Percentiles rank a stretch among this genome's conserved stretches.
Conservation (phyloP, 208 protist species). For the Crithidia acanthocephali region DNA sequence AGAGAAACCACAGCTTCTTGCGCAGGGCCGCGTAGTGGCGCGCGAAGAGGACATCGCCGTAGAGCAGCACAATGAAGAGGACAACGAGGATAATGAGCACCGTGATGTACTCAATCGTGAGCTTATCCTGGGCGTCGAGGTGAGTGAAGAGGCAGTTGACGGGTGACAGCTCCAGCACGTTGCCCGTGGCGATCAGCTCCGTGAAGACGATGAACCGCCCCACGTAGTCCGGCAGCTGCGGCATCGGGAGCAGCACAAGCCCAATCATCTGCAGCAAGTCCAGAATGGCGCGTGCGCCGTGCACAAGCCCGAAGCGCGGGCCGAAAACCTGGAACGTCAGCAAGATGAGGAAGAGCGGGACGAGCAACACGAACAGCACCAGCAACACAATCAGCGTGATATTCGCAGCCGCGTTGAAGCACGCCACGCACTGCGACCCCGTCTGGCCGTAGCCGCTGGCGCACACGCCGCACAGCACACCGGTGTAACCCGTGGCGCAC, state of each 20-base stretch:
- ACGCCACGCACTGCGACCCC: constrained; percentile 34
- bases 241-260: constrained; percentile 30
- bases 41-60: constrained; percentile 30
- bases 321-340: constrained; percentile 36
- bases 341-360: constrained; percentile 21
- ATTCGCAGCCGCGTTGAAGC: constrained; percentile 36
- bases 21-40: constrained; percentile 23
- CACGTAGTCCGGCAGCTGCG: constrained; percentile 43
- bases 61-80: constrained; percentile 28
- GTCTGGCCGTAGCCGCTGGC: constrained; percentile 36
- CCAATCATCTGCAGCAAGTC: constrained; percentile 34
- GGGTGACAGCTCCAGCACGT: constrained; percentile 27
- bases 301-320: constrained; percentile 27
- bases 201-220: constrained; percentile 30
- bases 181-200: constrained; percentile 22
- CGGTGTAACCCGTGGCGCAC: constrained; percentile 45
- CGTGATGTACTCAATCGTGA: constrained; percentile 25
- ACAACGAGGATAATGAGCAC: constrained; percentile 18
- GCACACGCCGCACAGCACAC: constrained; percentile 41
- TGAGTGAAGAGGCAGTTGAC: constrained; percentile 23
- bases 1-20: constrained; percentile 32
- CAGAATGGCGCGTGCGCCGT: constrained; percentile 20
- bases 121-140: constrained; percentile 18
- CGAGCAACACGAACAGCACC: constrained; percentile 19
- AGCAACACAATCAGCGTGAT: constrained; percentile 35